Evolutionary conservation across 73 alveolate genomes (phyloP), one percentile per base, ranked within the genome.

Genomic region (Tetrahymena thermophila): DNA sequence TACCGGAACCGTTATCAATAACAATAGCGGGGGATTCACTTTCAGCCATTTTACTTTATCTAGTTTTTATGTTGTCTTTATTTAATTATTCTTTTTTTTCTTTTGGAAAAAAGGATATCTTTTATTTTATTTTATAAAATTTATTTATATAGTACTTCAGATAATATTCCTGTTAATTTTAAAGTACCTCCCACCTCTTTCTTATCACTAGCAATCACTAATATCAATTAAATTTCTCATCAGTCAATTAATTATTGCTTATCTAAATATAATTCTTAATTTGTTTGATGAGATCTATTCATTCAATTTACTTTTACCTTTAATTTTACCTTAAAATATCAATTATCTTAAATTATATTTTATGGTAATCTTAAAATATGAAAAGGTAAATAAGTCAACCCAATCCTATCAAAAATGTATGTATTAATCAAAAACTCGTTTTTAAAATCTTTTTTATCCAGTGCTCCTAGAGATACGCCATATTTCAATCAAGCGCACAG

Each of bases 1-100:
- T 94, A 37, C 99, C 99, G 83, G 99, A 97, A 85, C 97, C 97
- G 35, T 95, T 95, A 43, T 95, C 97, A 89, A 95, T 95, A 55
- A 95, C 97, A 43, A 95, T 94, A 85, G 97, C 97, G 84, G 95
- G 94, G 89, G 89, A 71, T n/a, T 71, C 89, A 71, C 89, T 71
- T n/a, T 71, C 89, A 71, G 89, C 37, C 89, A 71, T 71, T 71
- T 71, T 31, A 28, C 37, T 71, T 56, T 56, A 71, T 71, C 89
- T 71, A 23, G 89, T 71, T 71, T 71, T 71, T 56, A 56, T 56
- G 25, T 56, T 19, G 25, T 56, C n/a, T n/a, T n/a, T 25, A 23
- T 56, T 56, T 23, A 56, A 28, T 71, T 28, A 71, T 71, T 31
- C 37, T 71, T 71, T 71, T 71, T 71, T 71, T 71, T 71, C 89